phyloP scores from a whole-genome alignment of 768 basidiomycete species.

The Tricholoma bakamatsutake region DNA sequence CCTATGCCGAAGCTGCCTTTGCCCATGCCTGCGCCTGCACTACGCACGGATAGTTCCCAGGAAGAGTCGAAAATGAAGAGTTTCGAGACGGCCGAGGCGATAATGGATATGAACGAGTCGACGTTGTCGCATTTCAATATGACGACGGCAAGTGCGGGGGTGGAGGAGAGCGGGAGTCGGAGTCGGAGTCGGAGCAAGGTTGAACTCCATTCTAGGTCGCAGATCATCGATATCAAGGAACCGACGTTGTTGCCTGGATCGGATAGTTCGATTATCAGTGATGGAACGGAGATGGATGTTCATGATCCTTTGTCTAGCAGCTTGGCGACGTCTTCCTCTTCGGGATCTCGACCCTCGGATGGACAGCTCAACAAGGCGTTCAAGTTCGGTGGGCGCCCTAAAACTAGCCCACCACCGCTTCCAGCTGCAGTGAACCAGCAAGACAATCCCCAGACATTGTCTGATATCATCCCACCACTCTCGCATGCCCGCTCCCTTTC shows the following conservation, averaged over 20 bases:
- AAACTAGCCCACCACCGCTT: conserved; percentile 3
- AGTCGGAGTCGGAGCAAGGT: conserved; percentile 8
- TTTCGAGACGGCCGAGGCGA: conserved; percentile 8
- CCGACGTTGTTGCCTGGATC: conserved; percentile 35
- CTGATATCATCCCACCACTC: conserved; percentile 71
- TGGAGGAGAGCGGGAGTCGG: conserved; percentile 2
- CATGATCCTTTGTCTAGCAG: background rate
- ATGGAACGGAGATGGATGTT: conserved; percentile 18
- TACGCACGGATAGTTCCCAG: conserved; percentile 6
- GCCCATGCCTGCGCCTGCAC: background rate
- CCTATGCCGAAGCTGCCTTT: conserved; percentile 49
- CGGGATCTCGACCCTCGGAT: conserved; percentile 44
- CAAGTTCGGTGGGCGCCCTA: conserved; percentile 61
- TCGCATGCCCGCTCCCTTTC: conserved; percentile 46
- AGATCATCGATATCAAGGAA: conserved; percentile 27
- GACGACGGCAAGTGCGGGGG: conserved; percentile 6
- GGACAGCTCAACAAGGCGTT: conserved; percentile 68
- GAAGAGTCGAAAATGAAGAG: conserved; percentile 14
- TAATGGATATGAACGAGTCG: conserved; percentile 26
- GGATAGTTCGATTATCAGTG: conserved; percentile 32
- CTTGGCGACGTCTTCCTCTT: conserved; percentile 16
- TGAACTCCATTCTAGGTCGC: conserved; percentile 21
- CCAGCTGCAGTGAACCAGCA: conserved; percentile 17
- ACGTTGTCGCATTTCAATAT: conserved; percentile 19
- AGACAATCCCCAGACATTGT: conserved; percentile 47